phyloP scores from a whole-genome alignment of 2,329 filamentous ascomycete genomes.

The Diaporthe eres region DNA sequence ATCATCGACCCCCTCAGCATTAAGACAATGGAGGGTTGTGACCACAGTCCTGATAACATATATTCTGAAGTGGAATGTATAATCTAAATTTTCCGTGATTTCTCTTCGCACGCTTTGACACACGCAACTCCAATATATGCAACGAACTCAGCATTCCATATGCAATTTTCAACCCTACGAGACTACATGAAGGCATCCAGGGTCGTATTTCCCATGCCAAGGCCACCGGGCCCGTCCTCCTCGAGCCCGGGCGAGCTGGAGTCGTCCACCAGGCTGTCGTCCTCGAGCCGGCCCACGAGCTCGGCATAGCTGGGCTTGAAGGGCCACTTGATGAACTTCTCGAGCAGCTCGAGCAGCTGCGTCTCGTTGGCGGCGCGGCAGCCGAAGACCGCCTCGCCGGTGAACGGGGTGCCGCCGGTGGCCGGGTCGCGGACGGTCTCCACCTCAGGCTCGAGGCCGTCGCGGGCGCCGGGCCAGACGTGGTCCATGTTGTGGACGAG shows the following conservation, averaged over 20 bases:
- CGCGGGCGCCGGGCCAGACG: slow-evolving; percentile 72
- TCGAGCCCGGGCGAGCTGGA: background rate
- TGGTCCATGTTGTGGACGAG: slow-evolving; percentile 58
- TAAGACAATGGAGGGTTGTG: background rate
- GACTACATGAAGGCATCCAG: slow-evolving; percentile 22
- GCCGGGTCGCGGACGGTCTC: slow-evolving; percentile 62
- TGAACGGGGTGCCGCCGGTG: slow-evolving; percentile 60
- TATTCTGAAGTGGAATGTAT: background rate
- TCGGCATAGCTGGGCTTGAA: slow-evolving; percentile 67
- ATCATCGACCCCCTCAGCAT: background rate
- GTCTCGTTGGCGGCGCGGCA: slow-evolving; percentile 64
- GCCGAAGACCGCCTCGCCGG: slow-evolving; percentile 58
- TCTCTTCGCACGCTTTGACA: background rate
- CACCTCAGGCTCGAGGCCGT: slow-evolving; percentile 65
- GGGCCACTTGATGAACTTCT: slow-evolving; percentile 76
- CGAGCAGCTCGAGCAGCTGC: slow-evolving; percentile 71
- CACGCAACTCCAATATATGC: slow-evolving; percentile 1
- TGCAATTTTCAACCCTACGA: background rate
- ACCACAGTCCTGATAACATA: too few relatives aligned
- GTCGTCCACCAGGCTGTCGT: slow-evolving; percentile 47
- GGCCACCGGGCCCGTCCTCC: background rate
- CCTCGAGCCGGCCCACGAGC: slow-evolving; percentile 59
- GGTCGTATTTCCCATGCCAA: slow-evolving; percentile 19
- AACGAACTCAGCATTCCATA: background rate
- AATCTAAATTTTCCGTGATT: background rate